Percentiles rank a stretch among this genome's conserved stretches.
Evolutionary conservation across 2,329 filamentous ascomycete genomes (phyloP).

Genomic region (Gnomoniopsis sp.): DNA sequence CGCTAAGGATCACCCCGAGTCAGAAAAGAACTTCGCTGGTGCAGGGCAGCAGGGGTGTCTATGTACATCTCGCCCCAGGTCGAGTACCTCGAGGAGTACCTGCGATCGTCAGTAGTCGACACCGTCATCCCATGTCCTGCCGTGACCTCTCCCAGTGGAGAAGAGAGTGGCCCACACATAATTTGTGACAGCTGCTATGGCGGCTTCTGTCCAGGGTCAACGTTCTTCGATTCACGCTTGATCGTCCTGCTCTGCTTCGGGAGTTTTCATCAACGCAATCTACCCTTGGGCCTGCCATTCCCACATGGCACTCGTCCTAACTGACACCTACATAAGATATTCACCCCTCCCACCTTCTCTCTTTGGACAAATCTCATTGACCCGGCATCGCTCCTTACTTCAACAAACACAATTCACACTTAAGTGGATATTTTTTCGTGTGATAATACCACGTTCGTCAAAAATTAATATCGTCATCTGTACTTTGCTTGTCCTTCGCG

Average conservation of each 20-base stretch:
- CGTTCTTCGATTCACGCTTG: conserved; percentile 46
- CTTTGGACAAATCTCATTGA: conserved; percentile 20
- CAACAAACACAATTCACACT: conserved; percentile 24
- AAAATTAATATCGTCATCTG: conserved; percentile 7
- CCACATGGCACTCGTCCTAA: conserved; percentile 18
- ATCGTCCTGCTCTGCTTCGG: conserved; percentile 40
- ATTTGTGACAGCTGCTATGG: conserved; percentile 52
- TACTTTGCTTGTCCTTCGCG: neutral
- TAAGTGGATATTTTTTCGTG: neutral
- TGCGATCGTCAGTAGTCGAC: conserved; percentile 27
- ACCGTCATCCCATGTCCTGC: conserved; percentile 37
- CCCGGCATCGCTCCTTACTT: neutral
- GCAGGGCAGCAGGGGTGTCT: conserved; percentile 40
- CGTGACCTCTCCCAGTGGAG: conserved; percentile 23
- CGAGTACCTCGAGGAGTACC: neutral
- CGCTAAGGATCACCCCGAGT: conserved; percentile 32
- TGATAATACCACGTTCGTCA: neutral
- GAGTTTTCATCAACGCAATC: conserved; percentile 28
- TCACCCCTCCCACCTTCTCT: conserved; percentile 32
- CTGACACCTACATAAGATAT: conserved; percentile 39
- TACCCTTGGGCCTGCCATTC: conserved; percentile 19
- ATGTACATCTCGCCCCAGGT: conserved; percentile 21
- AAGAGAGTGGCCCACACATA: conserved; percentile 44
- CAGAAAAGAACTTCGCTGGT: conserved; percentile 30
- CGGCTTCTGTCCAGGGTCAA: conserved; percentile 43